phyloP scores from a whole-genome alignment of 106 monocot species.

The Allium fistulosum region DNA sequence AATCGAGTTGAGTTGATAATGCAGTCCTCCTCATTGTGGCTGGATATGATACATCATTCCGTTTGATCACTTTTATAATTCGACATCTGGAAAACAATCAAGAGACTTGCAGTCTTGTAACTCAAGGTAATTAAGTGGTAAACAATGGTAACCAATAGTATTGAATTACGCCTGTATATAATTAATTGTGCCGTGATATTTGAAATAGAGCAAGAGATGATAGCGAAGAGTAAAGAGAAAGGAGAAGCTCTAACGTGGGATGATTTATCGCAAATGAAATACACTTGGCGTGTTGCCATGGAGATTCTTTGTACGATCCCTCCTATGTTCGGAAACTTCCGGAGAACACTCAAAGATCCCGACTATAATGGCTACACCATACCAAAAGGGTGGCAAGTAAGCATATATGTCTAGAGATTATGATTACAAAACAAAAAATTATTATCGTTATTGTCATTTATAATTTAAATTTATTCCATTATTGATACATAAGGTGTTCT shows the following conservation, averaged over 20 bases:
- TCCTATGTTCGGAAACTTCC: slow-evolving; percentile 22
- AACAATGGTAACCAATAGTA: neutral
- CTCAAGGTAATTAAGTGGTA: slow-evolving; percentile 6
- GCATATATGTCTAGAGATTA: neutral
- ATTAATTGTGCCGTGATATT: neutral
- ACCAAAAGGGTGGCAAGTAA: slow-evolving; percentile 36
- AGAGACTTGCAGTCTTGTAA: neutral
- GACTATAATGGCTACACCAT: slow-evolving; percentile 19
- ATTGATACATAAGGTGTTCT: slow-evolving; percentile 14
- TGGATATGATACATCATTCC: slow-evolving; percentile 24
- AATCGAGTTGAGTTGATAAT: too few species aligned
- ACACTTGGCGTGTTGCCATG: slow-evolving; percentile 23
- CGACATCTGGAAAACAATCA: slow-evolving; percentile 27
- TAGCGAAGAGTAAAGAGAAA: slow-evolving; percentile 15
- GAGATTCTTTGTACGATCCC: slow-evolving; percentile 26
- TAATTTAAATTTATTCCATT: too few species aligned
- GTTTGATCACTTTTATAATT: slow-evolving; percentile 25
- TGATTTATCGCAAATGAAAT: slow-evolving; percentile 28
- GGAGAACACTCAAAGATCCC: slow-evolving; percentile 16
- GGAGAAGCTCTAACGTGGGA: slow-evolving; percentile 22
- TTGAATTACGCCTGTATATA: too few species aligned
- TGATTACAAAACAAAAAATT: too few species aligned
- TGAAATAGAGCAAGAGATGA: slow-evolving; percentile 25
- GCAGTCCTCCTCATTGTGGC: slow-evolving; percentile 11
- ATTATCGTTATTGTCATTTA: too few species aligned